Conservation (phyloP, 2,329 filamentous ascomycete species). For the Aspergillus transmontanensis region DNA sequence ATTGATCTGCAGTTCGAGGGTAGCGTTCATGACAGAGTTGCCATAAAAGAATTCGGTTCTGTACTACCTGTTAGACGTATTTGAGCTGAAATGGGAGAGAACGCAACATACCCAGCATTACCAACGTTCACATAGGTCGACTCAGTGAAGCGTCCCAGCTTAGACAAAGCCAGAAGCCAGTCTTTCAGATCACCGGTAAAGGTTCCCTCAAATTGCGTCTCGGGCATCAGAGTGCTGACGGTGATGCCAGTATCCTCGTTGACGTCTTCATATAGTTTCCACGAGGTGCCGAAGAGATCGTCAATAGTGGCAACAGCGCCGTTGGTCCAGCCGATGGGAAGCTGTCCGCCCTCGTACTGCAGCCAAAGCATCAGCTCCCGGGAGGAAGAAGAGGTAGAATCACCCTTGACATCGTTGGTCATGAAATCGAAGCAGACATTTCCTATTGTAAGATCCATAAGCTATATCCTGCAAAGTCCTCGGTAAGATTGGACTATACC, state of each 20-base stretch:
- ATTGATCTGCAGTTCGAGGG: neutral
- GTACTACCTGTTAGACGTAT: conserved; percentile 3
- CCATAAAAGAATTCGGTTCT: conserved; percentile 2
- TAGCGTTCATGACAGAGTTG: neutral
- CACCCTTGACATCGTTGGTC: conserved; percentile 47
- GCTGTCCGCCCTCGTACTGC: conserved; percentile 47
- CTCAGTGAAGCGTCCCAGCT: conserved; percentile 39
- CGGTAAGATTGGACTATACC: conserved; percentile 19
- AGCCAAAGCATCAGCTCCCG: conserved; percentile 53
- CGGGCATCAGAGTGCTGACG: conserved; percentile 42
- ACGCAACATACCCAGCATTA: conserved; percentile 38
- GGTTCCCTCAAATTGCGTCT: conserved; percentile 40
- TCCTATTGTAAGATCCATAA: neutral
- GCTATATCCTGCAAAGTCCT: neutral
- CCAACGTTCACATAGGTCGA: conserved; percentile 48
- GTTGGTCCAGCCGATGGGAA: conserved; percentile 46
- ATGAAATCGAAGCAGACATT: conserved; percentile 51
- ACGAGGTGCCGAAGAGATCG: conserved; percentile 41
- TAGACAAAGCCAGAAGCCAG: conserved; percentile 43
- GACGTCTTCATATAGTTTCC: conserved; percentile 47
- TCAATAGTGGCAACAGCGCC: conserved; percentile 39
- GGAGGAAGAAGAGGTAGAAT: conserved; percentile 42
- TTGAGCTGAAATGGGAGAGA: neutral
- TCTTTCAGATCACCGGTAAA: conserved; percentile 47
- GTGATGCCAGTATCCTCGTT: conserved; percentile 49